Conservation (phyloP, 1,284 basidiomycete species). For the Cutaneotrichosporon cavernicola region DNA sequence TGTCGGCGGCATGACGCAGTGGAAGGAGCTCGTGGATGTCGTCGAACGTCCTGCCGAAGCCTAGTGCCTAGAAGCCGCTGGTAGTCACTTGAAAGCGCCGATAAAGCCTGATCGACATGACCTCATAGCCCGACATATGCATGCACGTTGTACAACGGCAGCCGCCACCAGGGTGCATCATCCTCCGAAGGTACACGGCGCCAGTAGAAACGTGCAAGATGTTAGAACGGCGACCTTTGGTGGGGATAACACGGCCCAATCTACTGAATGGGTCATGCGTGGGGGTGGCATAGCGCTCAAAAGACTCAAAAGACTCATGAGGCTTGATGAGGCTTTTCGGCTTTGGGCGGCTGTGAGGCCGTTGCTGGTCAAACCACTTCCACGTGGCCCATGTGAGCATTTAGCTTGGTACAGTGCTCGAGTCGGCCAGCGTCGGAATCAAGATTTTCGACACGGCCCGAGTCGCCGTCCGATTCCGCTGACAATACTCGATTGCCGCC, state of each 20-base stretch:
- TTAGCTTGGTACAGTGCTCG: not conserved
- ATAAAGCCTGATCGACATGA: not conserved
- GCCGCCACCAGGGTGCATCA: not conserved
- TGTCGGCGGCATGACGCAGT: constrained; percentile 57
- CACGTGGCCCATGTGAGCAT: constrained; percentile 5
- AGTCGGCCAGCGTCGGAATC: not conserved
- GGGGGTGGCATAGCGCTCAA: not conserved
- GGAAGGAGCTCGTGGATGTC: constrained; percentile 46
- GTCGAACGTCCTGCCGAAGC: constrained; percentile 39
- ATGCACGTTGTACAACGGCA: not conserved
- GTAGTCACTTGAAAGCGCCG: not conserved
- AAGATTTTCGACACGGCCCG: not conserved
- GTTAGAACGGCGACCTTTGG: not conserved
- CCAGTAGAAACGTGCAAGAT: not conserved
- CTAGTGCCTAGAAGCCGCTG: not conserved
- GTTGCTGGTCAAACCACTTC: not conserved
- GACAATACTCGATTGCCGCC: not conserved
- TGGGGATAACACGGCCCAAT: not conserved
- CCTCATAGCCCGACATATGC: not conserved
- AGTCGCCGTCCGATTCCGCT: not conserved
- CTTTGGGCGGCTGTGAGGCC: not conserved
- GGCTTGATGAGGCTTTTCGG: not conserved
- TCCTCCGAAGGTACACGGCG: not conserved
- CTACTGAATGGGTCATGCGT: not conserved
- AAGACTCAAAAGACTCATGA: too few species aligned